These are phyloP conservation scores for Boletus edulis DNA, from an alignment of 768 basidiomycete genomes.

Conservation along the genomic window DNA sequence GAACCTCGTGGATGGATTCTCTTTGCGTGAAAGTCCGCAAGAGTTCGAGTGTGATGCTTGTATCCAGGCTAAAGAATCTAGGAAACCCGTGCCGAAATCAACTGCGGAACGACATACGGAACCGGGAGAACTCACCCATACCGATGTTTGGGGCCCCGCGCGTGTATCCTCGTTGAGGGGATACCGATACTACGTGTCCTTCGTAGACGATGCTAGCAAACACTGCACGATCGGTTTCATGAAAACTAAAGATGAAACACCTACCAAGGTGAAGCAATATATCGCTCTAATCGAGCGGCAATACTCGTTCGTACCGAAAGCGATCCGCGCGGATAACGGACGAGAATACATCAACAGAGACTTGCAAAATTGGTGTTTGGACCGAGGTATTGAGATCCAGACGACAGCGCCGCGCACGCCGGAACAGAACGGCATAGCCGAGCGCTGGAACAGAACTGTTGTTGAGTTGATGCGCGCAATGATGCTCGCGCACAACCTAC, in stretches of 20 bases:
- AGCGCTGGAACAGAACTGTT: too few species aligned
- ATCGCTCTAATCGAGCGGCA: background rate
- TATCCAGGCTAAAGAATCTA: background rate
- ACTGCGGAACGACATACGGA: background rate
- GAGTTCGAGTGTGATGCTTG: too few species aligned
- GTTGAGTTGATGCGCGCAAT: too few species aligned
- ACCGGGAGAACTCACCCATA: background rate
- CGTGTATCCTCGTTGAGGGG: rapidly evolving
- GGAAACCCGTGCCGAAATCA: background rate
- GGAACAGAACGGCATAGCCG: too few species aligned
- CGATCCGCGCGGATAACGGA: background rate
- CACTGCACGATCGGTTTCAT: background rate
- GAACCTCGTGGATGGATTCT: background rate
- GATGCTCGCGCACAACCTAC: too few species aligned
- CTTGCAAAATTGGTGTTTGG: background rate
- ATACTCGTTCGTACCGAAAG: background rate
- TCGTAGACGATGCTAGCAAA: background rate
- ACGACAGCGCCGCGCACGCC: background rate
- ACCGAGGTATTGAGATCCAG: background rate
- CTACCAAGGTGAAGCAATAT: background rate
- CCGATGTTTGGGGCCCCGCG: conserved; percentile 6
- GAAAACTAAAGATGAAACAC: background rate
- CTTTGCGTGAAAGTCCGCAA: too few species aligned
- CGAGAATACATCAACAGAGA: background rate
- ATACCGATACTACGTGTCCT: background rate